These are phyloP conservation scores for Rachicladosporium sp. DNA, from an alignment of 2,329 filamentous ascomycete genomes.

Conservation along the genomic window DNA sequence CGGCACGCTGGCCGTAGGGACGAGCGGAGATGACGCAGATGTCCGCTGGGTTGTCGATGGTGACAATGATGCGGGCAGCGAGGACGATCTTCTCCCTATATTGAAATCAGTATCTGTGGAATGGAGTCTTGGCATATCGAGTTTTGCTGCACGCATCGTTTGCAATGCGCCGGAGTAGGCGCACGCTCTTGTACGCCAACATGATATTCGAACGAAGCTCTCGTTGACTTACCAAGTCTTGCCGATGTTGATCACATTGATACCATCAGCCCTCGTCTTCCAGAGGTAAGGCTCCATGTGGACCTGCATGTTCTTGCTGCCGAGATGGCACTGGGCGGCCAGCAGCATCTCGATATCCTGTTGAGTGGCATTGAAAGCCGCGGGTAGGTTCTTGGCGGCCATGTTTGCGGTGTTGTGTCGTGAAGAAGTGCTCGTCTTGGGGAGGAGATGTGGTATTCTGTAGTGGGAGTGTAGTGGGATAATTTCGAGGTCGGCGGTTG, in stretches of 20 bases:
- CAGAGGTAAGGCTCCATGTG: constrained; percentile 99
- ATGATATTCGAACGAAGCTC: too few species aligned
- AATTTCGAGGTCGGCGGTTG: constrained; percentile 10
- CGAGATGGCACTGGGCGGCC: constrained; percentile 89
- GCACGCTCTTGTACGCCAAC: constrained; percentile 1
- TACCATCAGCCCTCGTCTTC: constrained; percentile 97
- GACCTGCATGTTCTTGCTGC: constrained; percentile 98
- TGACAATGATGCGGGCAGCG: constrained; percentile 95
- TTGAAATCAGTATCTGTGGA: constrained; percentile 2
- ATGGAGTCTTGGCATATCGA: not conserved
- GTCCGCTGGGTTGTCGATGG: constrained; percentile 98
- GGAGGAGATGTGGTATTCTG: constrained; percentile 4
- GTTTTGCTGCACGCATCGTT: constrained; percentile 3
- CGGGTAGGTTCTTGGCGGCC: constrained; percentile 88
- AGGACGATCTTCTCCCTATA: constrained; percentile 98
- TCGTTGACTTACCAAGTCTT: constrained; percentile 91
- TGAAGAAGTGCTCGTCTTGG: constrained; percentile 4
- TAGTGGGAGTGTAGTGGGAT: constrained; percentile 21
- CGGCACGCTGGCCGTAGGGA: constrained; percentile 98
- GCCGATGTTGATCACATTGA: constrained; percentile 99
- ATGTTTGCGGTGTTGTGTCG: constrained; percentile 53
- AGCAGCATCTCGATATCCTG: constrained; percentile 99
- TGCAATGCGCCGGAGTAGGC: constrained; percentile 1
- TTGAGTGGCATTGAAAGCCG: constrained; percentile 90
- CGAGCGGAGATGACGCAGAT: constrained; percentile 98